Percentiles rank a stretch among this genome's conserved stretches.
phyloP scores from a whole-genome alignment of 148 eudicot genomes.

The Heliamphora exappendiculata region DNA sequence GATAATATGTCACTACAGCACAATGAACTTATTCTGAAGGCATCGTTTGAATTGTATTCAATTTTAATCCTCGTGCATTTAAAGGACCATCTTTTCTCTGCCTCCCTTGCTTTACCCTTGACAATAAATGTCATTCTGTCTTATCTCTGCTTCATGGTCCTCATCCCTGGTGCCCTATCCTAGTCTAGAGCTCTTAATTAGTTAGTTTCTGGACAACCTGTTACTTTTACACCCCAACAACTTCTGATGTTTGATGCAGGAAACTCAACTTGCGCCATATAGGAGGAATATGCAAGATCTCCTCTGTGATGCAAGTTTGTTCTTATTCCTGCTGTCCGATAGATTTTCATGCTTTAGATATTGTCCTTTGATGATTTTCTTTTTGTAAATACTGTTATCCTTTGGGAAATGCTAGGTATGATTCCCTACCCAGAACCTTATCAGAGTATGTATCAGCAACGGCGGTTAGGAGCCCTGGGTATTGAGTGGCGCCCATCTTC shows the following conservation, averaged over 20 bases:
- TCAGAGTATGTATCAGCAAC: constrained; percentile 80
- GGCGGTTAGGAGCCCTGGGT: constrained; percentile 82
- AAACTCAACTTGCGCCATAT: constrained; percentile 85
- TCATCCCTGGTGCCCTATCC: not conserved
- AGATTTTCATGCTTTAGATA: not conserved
- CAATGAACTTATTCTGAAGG: not conserved
- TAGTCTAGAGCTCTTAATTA: not conserved
- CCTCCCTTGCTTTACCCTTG: not conserved
- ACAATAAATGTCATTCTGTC: not conserved
- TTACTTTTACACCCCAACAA: not conserved
- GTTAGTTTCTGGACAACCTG: not conserved
- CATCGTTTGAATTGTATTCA: not conserved
- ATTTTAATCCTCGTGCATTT: not conserved
- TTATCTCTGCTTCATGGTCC: not conserved
- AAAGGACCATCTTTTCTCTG: not conserved
- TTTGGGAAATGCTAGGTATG: constrained; percentile 49
- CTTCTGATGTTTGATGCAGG: constrained; percentile 42
- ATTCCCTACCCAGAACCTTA: constrained; percentile 97
- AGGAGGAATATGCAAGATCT: constrained; percentile 95
- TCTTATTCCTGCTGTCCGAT: constrained; percentile 13
- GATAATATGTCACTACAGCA: not conserved
- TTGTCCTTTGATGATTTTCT: not conserved
- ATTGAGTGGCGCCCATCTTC: constrained; percentile 92
- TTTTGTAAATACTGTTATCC: constrained; percentile 1
- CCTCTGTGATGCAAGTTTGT: constrained; percentile 91